Conservation (phyloP, 805 yeast species). For the Ogataea degrootiae region DNA sequence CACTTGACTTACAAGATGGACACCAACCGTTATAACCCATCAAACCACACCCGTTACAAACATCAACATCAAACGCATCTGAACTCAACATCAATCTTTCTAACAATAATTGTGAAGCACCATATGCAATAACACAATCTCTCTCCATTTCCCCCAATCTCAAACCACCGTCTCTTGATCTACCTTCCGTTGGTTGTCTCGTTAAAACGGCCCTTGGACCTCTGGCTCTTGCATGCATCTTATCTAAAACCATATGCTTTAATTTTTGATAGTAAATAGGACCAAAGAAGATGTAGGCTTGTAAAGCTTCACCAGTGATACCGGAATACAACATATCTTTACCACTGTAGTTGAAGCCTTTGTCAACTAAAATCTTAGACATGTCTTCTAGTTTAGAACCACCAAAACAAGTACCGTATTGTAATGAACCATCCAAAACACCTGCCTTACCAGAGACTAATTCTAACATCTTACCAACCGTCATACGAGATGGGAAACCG, state of each 20-base stretch:
- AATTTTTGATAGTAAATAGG: constrained; percentile 97
- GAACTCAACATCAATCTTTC: constrained; percentile 96
- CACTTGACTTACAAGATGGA: constrained; percentile 89
- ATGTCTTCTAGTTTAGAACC: constrained; percentile 95
- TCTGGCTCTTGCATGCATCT: constrained; percentile 99
- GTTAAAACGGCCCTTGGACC: constrained; percentile 98
- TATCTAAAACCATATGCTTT: constrained; percentile 98
- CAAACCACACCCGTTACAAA: constrained; percentile 89
- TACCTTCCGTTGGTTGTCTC: constrained; percentile 98
- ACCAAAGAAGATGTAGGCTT: constrained; percentile 97
- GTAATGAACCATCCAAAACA: constrained; percentile 82
- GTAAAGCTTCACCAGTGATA: constrained; percentile 94
- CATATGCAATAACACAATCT: constrained; percentile 98
- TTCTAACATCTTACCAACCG: constrained; percentile 98
- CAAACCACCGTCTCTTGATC: constrained; percentile 98
- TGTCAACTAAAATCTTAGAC: constrained; percentile 83
- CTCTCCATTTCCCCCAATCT: constrained; percentile 99
- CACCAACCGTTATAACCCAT: constrained; percentile 99
- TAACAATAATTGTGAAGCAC: constrained; percentile 89
- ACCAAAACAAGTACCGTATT: constrained; percentile 98
- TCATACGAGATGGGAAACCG: constrained; percentile 99
- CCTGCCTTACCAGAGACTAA: constrained; percentile 97
- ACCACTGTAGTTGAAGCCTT: constrained; percentile 93
- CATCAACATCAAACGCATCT: constrained; percentile 96
- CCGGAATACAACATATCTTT: constrained; percentile 98